phyloP scores from a whole-genome alignment of 805 yeast species.

The Saccharomycopsis sp. region DNA sequence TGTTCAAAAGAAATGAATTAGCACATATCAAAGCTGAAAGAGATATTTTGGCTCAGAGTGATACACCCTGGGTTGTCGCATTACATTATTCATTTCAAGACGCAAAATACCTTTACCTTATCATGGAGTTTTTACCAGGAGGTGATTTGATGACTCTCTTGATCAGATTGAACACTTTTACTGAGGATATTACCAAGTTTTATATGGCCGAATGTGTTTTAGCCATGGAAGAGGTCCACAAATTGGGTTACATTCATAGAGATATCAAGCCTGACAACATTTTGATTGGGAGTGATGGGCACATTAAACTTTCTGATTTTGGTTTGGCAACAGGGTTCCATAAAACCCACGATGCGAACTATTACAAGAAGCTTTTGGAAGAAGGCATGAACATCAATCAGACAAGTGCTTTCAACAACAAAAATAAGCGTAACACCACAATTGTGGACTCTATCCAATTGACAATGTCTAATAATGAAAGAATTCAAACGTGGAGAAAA shows the following conservation, averaged over 20 bases:
- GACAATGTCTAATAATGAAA: constrained; percentile 91
- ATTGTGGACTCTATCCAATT: constrained; percentile 61
- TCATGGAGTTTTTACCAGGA: constrained; percentile 94
- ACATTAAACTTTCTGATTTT: constrained; percentile 62
- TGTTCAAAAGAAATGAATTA: constrained; percentile 88
- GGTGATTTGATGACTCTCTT: constrained; percentile 93
- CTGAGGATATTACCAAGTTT: constrained; percentile 87
- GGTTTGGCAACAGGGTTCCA: constrained; percentile 88
- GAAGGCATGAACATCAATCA: constrained; percentile 23
- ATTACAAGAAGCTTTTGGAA: constrained; percentile 69
- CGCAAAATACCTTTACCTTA: constrained; percentile 67
- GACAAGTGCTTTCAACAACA: constrained; percentile 17
- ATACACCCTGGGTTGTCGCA: constrained; percentile 89
- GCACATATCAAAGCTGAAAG: constrained; percentile 96
- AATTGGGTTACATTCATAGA: constrained; percentile 88
- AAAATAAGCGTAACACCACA: constrained; percentile 21
- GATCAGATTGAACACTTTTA: constrained; percentile 86
- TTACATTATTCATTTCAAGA: constrained; percentile 65
- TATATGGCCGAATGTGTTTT: constrained; percentile 95
- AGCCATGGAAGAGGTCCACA: constrained; percentile 91
- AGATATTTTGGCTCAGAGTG: constrained; percentile 86
- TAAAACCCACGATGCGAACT: constrained; percentile 83
- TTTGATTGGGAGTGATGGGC: constrained; percentile 70
- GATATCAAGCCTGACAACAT: constrained; percentile 98
- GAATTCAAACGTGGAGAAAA: constrained; percentile 93